Evolutionary conservation across 768 basidiomycete species (phyloP), one percentile per base, ranked within the genome.

Genomic region (Amanita polypyramis): DNA sequence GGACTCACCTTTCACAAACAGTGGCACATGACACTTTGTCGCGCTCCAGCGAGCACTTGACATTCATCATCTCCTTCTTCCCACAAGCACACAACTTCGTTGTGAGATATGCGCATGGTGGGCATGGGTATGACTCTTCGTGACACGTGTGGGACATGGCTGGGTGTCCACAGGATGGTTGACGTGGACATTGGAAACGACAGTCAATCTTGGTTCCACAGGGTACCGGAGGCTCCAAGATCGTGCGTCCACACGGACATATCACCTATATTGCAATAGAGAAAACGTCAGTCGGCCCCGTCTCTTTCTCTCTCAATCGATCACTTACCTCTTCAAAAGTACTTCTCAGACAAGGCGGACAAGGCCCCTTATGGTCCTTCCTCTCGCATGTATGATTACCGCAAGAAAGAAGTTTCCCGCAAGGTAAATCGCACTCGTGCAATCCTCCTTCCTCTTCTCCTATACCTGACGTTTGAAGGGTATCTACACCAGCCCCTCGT

Each of bases 251-350:
- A 61, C 95, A 98, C 41, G 75, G 65, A 60, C 95, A 98, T 8
- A 84, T 63, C 47, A 93, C 65, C 79, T 89, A 56, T 21, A 15
- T 19, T n/a, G n/a, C n/a, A n/a, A n/a, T 45, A 23, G 50, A 12
- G 21, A 54, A 15, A 51, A 38, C 20, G 52, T 45, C 20, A 49
- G n/a, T n/a, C n/a, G n/a, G n/a, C n/a, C n/a, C n/a, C n/a, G n/a
- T n/a, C n/a, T n/a, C n/a, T n/a, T n/a, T n/a, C n/a, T n/a, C n/a
- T n/a, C n/a, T n/a, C n/a, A n/a, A n/a, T n/a, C n/a, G n/a, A n/a
- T n/a, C n/a, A n/a, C 75, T 25, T 52, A 84, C 83, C 79, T 99
- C 96, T 35, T 97, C 93, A 56, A 94, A 99, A 1, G 84, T 83
- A 38, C 91, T 91, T 61, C 82, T 75, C 43, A 95, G 67, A 64